Evolutionary conservation across 768 basidiomycete species (phyloP).

Genomic region (Leucocoprinus birnbaumii): DNA sequence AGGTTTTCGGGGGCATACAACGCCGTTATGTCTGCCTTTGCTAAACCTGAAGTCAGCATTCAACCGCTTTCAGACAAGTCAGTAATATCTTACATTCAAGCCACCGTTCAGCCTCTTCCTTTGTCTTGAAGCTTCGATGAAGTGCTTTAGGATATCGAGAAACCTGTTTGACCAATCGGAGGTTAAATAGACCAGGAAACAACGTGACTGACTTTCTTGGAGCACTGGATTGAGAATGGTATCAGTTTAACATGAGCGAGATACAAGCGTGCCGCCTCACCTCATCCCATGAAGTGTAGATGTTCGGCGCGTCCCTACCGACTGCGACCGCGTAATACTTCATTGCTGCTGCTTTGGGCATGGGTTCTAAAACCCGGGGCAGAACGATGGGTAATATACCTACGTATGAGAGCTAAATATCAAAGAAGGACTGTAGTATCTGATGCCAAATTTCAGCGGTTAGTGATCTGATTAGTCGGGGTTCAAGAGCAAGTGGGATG

Average conservation of each 20-base stretch:
- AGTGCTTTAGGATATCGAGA: slow-evolving; percentile 48
- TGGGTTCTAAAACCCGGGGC: slow-evolving; percentile 2
- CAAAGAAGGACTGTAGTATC: no score
- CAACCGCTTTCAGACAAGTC: not conserved
- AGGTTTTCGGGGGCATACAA: not conserved
- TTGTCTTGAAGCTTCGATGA: slow-evolving; percentile 49
- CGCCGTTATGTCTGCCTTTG: not conserved
- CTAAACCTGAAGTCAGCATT: not conserved
- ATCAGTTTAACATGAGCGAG: not conserved
- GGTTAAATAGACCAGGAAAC: not conserved
- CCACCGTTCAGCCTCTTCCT: slow-evolving; percentile 49
- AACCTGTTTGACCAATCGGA: slow-evolving; percentile 33
- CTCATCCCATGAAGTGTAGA: slow-evolving; percentile 61
- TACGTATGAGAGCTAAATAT: no score
- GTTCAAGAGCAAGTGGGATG: no score
- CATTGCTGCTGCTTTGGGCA: slow-evolving; percentile 25
- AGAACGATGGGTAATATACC: not conserved
- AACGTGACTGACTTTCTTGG: slow-evolving; percentile 33
- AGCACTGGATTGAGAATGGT: slow-evolving; percentile 35
- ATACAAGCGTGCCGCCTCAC: slow-evolving; percentile 28
- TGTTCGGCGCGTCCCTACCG: slow-evolving; percentile 54
- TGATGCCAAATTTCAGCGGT: no score
- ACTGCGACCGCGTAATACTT: slow-evolving; percentile 63
- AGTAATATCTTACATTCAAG: slow-evolving; percentile 26
- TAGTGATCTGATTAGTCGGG: no score